These are phyloP conservation scores for Entelexis paramagnoliae DNA, from an alignment of 1,139 yeast genomes.

Conservation along the genomic window DNA sequence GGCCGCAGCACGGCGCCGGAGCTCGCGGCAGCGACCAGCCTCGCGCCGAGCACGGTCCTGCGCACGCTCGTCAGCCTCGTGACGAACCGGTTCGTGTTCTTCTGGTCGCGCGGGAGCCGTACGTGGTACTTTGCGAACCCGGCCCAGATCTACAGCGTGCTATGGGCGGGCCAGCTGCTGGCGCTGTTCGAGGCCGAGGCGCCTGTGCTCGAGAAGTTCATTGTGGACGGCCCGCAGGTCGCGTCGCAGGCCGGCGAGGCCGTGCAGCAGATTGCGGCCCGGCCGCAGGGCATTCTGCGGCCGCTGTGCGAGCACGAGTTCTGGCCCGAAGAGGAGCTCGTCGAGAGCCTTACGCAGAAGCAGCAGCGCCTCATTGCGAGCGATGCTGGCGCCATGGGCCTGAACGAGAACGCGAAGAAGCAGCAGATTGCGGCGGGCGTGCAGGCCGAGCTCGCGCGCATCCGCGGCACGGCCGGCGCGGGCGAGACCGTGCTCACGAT, in stretches of 20 bases:
- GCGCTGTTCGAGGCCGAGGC: slow-evolving; percentile 23
- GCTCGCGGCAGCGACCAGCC: slow-evolving; percentile 27
- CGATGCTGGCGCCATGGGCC: slow-evolving; percentile 23
- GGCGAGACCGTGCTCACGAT: slow-evolving; percentile 28
- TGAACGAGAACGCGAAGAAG: slow-evolving; percentile 28
- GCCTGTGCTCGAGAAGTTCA: slow-evolving; percentile 50
- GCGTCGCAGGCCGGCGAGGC: background rate
- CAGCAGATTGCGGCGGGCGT: slow-evolving; percentile 17
- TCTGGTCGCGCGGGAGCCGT: slow-evolving; percentile 32
- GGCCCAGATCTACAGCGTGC: slow-evolving; percentile 50
- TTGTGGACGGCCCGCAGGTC: slow-evolving; percentile 44
- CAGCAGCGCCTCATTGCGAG: slow-evolving; percentile 23
- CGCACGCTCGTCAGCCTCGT: slow-evolving; percentile 34
- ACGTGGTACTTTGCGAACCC: slow-evolving; percentile 52
- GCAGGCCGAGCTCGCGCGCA: slow-evolving; percentile 15
- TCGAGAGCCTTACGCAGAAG: slow-evolving; percentile 24
- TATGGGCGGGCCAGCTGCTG: slow-evolving; percentile 72
- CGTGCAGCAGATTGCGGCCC: slow-evolving; percentile 27
- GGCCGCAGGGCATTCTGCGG: slow-evolving; percentile 45
- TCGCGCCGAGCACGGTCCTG: slow-evolving; percentile 30
- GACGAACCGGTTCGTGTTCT: slow-evolving; percentile 35
- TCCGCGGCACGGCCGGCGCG: slow-evolving; percentile 40
- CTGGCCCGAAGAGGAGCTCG: slow-evolving; percentile 32
- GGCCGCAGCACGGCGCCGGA: slow-evolving; percentile 33
- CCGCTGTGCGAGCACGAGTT: slow-evolving; percentile 34